Evolutionary conservation across 1,284 basidiomycete genomes (phyloP).

Genomic region (Melanopsichium pennsylvanicum): DNA sequence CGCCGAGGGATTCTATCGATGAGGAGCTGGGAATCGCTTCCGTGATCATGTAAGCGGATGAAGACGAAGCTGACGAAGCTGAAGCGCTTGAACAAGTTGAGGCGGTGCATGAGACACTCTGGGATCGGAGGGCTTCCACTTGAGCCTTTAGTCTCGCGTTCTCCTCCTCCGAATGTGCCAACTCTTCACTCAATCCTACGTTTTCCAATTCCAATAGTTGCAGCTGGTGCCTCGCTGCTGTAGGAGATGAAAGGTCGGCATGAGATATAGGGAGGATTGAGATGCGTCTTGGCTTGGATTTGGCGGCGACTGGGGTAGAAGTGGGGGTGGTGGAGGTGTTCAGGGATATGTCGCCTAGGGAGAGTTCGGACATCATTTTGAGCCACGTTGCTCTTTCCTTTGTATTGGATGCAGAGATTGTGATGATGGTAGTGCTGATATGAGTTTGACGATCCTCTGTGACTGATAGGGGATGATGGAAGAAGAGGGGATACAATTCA

Average conservation of each 20-base stretch:
- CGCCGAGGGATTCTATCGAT: no score
- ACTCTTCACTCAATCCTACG: constrained; percentile 11
- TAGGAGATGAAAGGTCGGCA: constrained; percentile 8
- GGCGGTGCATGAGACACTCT: constrained; percentile 3
- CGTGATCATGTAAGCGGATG: no score
- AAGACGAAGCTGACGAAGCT: no score
- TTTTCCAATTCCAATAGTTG: constrained; percentile 29
- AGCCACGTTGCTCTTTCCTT: no score
- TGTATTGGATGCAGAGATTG: no score
- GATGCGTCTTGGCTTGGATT: constrained; percentile 6
- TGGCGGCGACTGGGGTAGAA: constrained; percentile 6
- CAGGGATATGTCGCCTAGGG: background rate
- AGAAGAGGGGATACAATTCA: no score
- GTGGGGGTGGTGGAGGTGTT: background rate
- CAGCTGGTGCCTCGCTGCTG: background rate
- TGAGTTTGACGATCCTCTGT: no score
- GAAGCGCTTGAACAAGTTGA: background rate
- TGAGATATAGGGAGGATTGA: constrained; percentile 9
- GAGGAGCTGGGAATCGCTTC: no score
- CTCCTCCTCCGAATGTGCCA: constrained; percentile 3
- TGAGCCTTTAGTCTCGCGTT: background rate
- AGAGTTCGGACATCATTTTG: constrained; percentile 21
- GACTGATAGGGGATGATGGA: no score
- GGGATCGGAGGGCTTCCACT: background rate
- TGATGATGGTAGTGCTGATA: no score